A percentile compares a stretch with the other conserved stretches of the same genome.
These are phyloP conservation scores for Termitomyces sp. DNA, from an alignment of 768 basidiomycete genomes.

Conservation along the genomic window DNA sequence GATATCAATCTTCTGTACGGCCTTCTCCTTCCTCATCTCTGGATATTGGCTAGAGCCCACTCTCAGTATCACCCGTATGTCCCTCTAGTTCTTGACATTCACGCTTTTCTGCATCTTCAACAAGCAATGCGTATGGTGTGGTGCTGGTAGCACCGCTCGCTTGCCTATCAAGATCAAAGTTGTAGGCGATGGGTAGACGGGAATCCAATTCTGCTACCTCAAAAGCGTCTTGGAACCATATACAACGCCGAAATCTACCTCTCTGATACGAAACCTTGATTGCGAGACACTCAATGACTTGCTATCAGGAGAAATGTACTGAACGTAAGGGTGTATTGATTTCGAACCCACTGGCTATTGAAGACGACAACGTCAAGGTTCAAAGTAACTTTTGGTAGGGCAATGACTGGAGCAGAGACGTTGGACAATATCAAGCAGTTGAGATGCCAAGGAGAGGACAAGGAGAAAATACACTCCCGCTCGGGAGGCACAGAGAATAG, in stretches of 20 bases:
- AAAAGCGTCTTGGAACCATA: conserved; percentile 34
- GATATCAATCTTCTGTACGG: too few species aligned
- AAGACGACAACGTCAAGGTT: conserved; percentile 9
- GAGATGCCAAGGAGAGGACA: conserved; percentile 27
- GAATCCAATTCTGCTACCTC: too few species aligned
- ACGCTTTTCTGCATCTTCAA: too few species aligned
- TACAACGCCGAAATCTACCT: conserved; percentile 26
- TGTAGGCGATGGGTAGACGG: too few species aligned
- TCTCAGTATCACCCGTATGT: too few species aligned
- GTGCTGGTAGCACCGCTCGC: too few species aligned
- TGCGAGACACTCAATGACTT: neutral
- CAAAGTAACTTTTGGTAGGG: conserved; percentile 24
- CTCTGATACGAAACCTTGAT: conserved; percentile 11
- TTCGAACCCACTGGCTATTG: conserved; percentile 28
- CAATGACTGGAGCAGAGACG: conserved; percentile 30
- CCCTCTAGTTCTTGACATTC: too few species aligned
- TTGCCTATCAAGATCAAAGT: too few species aligned
- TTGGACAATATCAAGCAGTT: conserved; percentile 37
- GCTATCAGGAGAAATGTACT: conserved; percentile 29
- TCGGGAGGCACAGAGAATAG: neutral
- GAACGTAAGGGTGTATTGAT: conserved; percentile 33
- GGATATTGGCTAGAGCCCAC: too few species aligned
- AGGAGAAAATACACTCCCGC: conserved; percentile 11
- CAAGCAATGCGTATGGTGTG: too few species aligned
- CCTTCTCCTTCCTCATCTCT: too few species aligned